phyloP scores from a whole-genome alignment of 2,329 filamentous ascomycete species.

The Phoma herbarum region DNA sequence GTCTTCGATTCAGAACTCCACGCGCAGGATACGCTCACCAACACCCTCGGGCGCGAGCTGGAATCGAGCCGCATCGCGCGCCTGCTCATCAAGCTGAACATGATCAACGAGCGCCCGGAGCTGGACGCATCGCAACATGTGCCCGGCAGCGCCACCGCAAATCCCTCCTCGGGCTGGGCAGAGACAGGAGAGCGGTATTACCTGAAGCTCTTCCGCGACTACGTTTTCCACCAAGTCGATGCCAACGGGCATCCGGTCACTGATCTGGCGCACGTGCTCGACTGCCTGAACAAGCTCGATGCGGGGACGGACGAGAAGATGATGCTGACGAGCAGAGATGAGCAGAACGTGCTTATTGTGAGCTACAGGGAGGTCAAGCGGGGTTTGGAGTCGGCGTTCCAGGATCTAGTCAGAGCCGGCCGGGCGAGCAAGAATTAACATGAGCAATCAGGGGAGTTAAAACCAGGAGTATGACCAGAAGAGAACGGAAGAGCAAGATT shows the following conservation, averaged over 20 bases:
- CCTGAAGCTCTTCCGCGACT: conserved; percentile 94
- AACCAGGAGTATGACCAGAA: too few species aligned
- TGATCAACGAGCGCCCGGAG: conserved; percentile 90
- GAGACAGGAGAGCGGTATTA: conserved; percentile 93
- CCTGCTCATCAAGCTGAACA: conserved; percentile 81
- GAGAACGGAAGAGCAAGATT: not conserved
- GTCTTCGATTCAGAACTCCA: conserved; percentile 83
- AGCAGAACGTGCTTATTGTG: conserved; percentile 87
- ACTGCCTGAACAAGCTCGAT: conserved; percentile 90
- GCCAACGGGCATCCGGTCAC: conserved; percentile 81
- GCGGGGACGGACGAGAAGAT: conserved; percentile 88
- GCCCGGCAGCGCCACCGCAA: conserved; percentile 37
- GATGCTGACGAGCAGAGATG: conserved; percentile 85
- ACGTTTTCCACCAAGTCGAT: conserved; percentile 96
- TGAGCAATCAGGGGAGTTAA: too few species aligned
- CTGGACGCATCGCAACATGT: conserved; percentile 72
- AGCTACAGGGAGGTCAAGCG: conserved; percentile 88
- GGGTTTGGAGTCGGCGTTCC: conserved; percentile 68
- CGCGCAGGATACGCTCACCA: conserved; percentile 75
- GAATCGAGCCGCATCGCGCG: conserved; percentile 90
- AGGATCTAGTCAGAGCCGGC: conserved; percentile 59
- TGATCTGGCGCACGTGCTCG: conserved; percentile 86
- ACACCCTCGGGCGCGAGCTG: conserved; percentile 78
- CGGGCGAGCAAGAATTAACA: conserved; percentile 41
- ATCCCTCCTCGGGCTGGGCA: conserved; percentile 70